Conservation (phyloP, 148 eudicot species). For the Vaccinium macrocarpon region DNA sequence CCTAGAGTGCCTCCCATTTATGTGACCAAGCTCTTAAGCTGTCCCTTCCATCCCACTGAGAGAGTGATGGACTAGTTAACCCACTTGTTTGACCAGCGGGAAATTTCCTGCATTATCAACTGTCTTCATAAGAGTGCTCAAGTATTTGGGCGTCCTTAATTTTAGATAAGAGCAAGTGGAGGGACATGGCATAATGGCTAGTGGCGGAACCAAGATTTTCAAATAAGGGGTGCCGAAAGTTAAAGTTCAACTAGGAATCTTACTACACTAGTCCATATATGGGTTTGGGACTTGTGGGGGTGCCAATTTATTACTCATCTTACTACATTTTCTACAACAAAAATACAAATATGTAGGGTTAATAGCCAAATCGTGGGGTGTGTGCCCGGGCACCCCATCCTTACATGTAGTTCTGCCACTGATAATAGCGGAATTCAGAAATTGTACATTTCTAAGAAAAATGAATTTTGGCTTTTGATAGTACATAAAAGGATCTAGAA, state of each 20-base stretch:
- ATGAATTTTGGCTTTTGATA: not conserved
- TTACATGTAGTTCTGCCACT: no score
- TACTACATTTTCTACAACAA: no score
- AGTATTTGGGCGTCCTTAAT: not conserved
- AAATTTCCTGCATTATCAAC: constrained; percentile 15
- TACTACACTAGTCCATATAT: no score
- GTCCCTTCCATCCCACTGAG: constrained; percentile 27
- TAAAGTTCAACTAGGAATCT: no score
- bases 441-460: not conserved
- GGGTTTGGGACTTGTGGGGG: no score
- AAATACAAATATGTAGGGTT: no score
- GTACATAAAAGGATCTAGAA: not conserved
- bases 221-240: no score
- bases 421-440: not conserved
- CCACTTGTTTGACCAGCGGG: constrained; percentile 8
- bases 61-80: constrained; percentile 13
- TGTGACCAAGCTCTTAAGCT: constrained; percentile 21
- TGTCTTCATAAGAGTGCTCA: constrained; percentile 20
- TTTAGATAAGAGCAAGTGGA: constrained; percentile 21
- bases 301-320: no score
- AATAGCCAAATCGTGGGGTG: no score
- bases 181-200: constrained; percentile 13
- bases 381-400: no score
- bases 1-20: constrained; percentile 42
- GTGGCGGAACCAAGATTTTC: no score